Percentiles rank a stretch among this genome's conserved stretches.
phyloP scores from a whole-genome alignment of 2,329 filamentous ascomycete species.

The Lasiodiplodia citricola region DNA sequence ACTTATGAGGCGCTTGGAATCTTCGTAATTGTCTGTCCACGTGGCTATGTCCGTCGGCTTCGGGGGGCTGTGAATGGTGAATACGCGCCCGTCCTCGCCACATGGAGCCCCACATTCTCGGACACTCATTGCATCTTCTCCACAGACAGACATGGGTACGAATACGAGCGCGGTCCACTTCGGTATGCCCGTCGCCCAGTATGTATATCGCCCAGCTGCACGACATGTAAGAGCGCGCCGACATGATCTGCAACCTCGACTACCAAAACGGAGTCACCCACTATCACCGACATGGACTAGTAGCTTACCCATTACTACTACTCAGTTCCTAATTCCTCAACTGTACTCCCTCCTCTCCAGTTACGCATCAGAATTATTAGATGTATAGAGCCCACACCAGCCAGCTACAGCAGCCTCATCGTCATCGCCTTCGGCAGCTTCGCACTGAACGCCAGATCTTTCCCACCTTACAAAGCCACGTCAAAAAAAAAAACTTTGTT shows the following conservation, averaged over 20 bases:
- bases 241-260: constrained; percentile 67
- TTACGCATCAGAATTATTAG: too few relatives aligned
- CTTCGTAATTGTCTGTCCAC: constrained; percentile 61
- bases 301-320: background rate
- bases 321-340: background rate
- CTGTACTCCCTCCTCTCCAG: background rate
- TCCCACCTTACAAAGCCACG: too few relatives aligned
- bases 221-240: constrained; percentile 67
- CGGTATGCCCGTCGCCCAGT: constrained; percentile 63
- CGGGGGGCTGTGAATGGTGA: constrained; percentile 70
- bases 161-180: constrained; percentile 66
- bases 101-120: background rate
- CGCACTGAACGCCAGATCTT: too few relatives aligned
- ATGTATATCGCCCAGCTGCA: constrained; percentile 62
- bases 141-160: constrained; percentile 66
- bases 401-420: background rate
- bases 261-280: constrained; percentile 52
- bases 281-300: constrained; percentile 66
- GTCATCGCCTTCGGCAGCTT: background rate
- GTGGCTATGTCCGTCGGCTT: constrained; percentile 67
- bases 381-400: background rate
- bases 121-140: too few relatives aligned
- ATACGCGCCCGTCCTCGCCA: constrained; percentile 25
- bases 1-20: background rate
- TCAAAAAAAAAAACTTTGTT: too few relatives aligned